These are phyloP conservation scores for Dothideomycetes sp. DNA, from an alignment of 2,329 filamentous ascomycete genomes.

Conservation along the genomic window DNA sequence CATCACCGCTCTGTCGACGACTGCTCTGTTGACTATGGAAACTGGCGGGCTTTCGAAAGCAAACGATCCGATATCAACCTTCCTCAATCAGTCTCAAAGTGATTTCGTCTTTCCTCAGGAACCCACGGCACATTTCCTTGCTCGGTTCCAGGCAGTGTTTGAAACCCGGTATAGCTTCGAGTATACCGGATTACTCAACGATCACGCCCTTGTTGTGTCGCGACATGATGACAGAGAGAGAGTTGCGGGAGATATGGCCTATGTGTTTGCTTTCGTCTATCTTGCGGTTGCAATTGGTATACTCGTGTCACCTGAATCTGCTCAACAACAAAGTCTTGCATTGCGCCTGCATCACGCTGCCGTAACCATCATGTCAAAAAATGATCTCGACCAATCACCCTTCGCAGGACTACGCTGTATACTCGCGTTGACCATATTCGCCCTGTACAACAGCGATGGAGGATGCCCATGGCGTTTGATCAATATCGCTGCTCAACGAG, in stretches of 20 bases:
- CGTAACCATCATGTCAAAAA: background rate
- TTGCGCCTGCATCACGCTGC: background rate
- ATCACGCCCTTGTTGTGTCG: background rate
- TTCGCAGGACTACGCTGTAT: background rate
- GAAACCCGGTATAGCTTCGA: background rate
- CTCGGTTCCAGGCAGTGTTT: background rate
- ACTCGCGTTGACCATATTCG: background rate
- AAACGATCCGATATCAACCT: background rate
- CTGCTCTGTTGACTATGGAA: background rate
- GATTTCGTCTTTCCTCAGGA: background rate
- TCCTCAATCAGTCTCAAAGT: background rate
- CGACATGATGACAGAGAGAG: background rate
- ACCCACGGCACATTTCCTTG: slow-evolving; percentile 2
- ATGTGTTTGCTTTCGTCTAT: background rate
- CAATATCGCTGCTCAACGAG: slow-evolving; percentile 3
- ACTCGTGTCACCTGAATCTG: background rate
- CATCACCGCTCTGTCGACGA: background rate
- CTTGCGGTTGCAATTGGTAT: slow-evolving; percentile 5
- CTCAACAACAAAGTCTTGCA: background rate
- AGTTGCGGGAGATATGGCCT: background rate
- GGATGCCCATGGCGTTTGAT: slow-evolving; percentile 4
- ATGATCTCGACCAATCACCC: background rate
- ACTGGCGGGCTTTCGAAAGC: background rate
- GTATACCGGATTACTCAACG: background rate
- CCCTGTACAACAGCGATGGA: background rate